Base-by-base conservation (phyloP, 495 filamentous ascomycete species). In the Lasiosphaeria miniovina region DNA sequence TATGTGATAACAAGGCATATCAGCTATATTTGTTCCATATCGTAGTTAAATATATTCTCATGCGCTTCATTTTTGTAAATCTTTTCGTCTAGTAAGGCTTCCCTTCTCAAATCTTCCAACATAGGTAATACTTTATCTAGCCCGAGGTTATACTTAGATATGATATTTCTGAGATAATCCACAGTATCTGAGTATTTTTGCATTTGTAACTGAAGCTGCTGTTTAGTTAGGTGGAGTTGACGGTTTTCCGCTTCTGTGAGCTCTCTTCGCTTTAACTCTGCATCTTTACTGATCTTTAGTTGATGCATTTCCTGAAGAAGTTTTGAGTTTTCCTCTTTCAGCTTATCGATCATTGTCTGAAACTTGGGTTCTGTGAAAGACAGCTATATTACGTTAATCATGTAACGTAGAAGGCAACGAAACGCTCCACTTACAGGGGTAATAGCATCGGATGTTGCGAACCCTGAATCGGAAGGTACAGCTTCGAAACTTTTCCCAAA, bases 401-500 rank as follows among this genome's bases (percentile, higher is more conserved):
- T 53, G n/a, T n/a, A 53, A 33, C 6, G 15, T 36, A 35, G 36
- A 53, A 36, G 15, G 31, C 14, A 35, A 53, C 4, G 36, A 53
- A n/a, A n/a, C n/a, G 31, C 11, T 53, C 14, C 14, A 53, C 15
- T 6, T 53, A 53, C 17, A 34, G 32, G 15, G 31, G 34, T 53
- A 53, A 53, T 35, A 53, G 14, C 10, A 36, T 53, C 15, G 34
- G 36, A 17, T 34, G 10, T 53, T 53, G 36, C 4, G 17, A 34
- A 53, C 32, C 36, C 11, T 31, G 10, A 40, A 40, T 40, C 15
- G 17, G 11, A 35, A 53, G 34, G 50, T n/a, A 53, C 15, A 53
- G 50, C 50, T 36, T 53, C 34, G 14, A 53, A 53, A 14, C 3
- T 53, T 53, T 53, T 53, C 36, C 50, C 15, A 53, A 53, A 17